Base-by-base conservation (phyloP, 495 filamentous ascomycete species). In the Emericellopsis terricola region DNA sequence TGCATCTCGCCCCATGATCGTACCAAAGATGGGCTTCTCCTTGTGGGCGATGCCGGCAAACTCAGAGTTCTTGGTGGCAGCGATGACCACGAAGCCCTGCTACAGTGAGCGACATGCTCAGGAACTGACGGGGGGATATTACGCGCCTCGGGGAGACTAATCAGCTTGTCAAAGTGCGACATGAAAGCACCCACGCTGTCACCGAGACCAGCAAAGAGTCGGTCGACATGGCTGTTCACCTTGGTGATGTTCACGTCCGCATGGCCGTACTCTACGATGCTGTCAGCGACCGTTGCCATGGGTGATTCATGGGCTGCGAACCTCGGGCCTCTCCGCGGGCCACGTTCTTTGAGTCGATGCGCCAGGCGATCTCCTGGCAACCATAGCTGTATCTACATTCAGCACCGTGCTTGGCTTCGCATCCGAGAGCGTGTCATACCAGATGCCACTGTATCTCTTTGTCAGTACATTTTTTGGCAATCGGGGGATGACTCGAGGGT, bases 141-240 rank as follows among this genome's bases (percentile, higher is more conserved):
- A n/a, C n/a, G n/a, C n/a, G n/a, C n/a, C n/a, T 71, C 57, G 11
- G 85, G 85, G 14, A 93, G 60, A 20, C 69, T 54, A 15, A 59
- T 63, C 2, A 94, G 66, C 59, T 91, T 89, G 47, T 94, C 85
- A 23, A 73, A 73, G 48, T 94, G 85, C 38, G 72, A 79, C 85
- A 94, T 94, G 65, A 71, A 29, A 42, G 40, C 56, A 32, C 48
- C 45, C 43, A 79, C 68, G 35, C 70, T 53, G 38, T 76, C 68
- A 29, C 69, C 71, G 0, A 92, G 48, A 5, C 70, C 79, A 4
- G 65, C 50, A 44, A 91, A 92, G 16, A 94, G 68, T 27, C 58
- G 58, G 48, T 87, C 71, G 30, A 81, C 70, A 45, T 81, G 76
- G 32, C 53, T 42, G 35, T 60, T 49, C 14, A 50, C 53, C n/a